Evolutionary conservation across 2,329 filamentous ascomycete genomes (phyloP), one percentile per base, ranked within the genome.

Genomic region (Colletotrichum viniferum): DNA sequence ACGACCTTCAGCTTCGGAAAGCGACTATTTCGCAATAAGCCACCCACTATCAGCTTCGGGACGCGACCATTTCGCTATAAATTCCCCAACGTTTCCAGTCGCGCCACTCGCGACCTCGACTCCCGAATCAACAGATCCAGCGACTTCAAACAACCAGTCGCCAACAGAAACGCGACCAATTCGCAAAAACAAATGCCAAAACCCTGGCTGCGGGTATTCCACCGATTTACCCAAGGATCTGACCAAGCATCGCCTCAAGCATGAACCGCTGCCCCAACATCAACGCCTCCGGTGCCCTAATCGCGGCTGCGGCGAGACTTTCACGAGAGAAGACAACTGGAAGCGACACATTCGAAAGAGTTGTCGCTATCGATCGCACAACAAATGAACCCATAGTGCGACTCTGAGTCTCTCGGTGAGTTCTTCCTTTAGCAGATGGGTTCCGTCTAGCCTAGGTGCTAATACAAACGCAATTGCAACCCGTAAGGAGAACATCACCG

Each of bases 381-480:
- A 60, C 16, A 32, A 7, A n/a, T 28, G 24, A 60, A 13, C 1
- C 16, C 10, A 1, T 12, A 4, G 12, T 52, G 43, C n/a, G 43
- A 52, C 0, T 0, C 43, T 21, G 5, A 48, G 43, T 52, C 0
- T 10, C 7, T 21, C 43, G 1, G 26, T 30, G 18, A 10, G 56
- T 13, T n/a, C 5, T 60, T 10, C 26, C 56, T 9, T 0, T 30
- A 4, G 10, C 5, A 0, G 0, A 52, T 4, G 10, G 43, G 38
- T 48, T 48, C 10, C n/a, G 7, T 4, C 10, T 0, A 21, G 43
- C n/a, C 6, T 1, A 21, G 12, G n/a, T 21, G n/a, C n/a, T 52
- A 21, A 52, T 2, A 9, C 2, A 52, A 52, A 21, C 10, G 43
- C 43, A 52, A 5, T 21, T 21, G 43, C 43, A 52, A 6, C 3